Base-by-base conservation (phyloP, 2,329 filamentous ascomycete species). In the Fusarium longipes region DNA sequence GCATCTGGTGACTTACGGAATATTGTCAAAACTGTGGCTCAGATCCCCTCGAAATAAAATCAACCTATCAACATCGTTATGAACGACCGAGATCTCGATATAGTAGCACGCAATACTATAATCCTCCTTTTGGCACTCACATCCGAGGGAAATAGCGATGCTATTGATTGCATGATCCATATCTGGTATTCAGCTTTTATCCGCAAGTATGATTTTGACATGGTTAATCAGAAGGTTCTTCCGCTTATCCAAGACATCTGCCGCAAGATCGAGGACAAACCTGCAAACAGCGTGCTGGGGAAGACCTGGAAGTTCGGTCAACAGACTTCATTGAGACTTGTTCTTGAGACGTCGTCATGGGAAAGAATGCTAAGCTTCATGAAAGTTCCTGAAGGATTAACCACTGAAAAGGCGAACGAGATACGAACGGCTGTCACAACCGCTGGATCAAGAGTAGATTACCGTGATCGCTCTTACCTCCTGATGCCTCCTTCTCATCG, bases 141-240 rank as follows among this genome's bases (percentile, higher is more conserved):
- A 6, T 29, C n/a, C 1, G 10, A 39, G 0, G 10, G 18, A 11
- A 7, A 22, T 2, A 24, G 50, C 4, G 36, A 47, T 18, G 42
- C 38, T 1, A 20, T 57, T 6, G 44, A 56, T 9, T 57, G 48
- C 12, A 66, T 66, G 7, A 50, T 63, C 9, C 57, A 66, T 11
- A 10, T 67, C 6, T 67, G 53, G 64, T 66, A 67, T 12, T 65
- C 49, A 3, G 33, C 57, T 1, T 47, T 43, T 8, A 56, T 67
- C n/a, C 45, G 45, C 11, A 32, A 50, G 18, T 51, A 38, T 4
- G 33, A 67, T 6, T 4, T 59, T 10, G 12, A 53, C 12, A 25
- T 56, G 3, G 14, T 63, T 6, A 12, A 47, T 1, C 8, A 36
- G 10, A 22, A 10, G 6, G 25, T 65, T n/a, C 49, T 49, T 9